These are phyloP conservation scores for Rubus idaeus DNA, from an alignment of 306 rosid species.

Conservation along the genomic window DNA sequence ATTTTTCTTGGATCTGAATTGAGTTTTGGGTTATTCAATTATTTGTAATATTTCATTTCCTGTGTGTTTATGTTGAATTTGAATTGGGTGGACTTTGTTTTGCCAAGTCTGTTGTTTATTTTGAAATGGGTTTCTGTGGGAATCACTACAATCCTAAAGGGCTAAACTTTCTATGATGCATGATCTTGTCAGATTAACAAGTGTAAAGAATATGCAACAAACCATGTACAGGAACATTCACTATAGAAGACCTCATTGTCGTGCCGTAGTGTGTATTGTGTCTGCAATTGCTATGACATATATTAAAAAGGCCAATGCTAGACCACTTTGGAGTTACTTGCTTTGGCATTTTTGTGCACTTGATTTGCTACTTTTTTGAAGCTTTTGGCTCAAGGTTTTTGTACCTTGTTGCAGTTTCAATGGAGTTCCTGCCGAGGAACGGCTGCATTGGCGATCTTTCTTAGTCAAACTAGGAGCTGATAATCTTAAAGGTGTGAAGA, in stretches of 20 bases:
- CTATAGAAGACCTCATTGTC: neutral
- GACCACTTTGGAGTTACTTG: neutral
- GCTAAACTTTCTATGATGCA: neutral
- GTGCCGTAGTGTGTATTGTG: neutral
- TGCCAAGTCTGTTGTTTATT: neutral
- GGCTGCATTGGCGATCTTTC: conserved; percentile 94
- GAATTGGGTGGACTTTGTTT: neutral
- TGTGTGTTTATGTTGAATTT: neutral
- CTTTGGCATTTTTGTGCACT: neutral
- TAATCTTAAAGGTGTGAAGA: conserved; percentile 84
- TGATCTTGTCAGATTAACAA: neutral
- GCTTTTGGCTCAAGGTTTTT: neutral
- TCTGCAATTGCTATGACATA: neutral
- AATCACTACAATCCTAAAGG: neutral
- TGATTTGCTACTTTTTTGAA: neutral
- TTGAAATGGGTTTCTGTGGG: neutral
- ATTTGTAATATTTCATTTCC: neutral
- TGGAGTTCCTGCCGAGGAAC: conserved; percentile 95
- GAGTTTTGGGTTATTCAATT: neutral
- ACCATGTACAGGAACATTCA: neutral
- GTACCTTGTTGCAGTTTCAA: conserved; percentile 58
- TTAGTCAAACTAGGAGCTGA: conserved; percentile 93
- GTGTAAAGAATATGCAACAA: neutral
- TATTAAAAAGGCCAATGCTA: neutral
- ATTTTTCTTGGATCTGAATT: conserved; percentile 4